Conservation (phyloP, 129 eudicot species). For the Centrapalus pauciflorus region DNA sequence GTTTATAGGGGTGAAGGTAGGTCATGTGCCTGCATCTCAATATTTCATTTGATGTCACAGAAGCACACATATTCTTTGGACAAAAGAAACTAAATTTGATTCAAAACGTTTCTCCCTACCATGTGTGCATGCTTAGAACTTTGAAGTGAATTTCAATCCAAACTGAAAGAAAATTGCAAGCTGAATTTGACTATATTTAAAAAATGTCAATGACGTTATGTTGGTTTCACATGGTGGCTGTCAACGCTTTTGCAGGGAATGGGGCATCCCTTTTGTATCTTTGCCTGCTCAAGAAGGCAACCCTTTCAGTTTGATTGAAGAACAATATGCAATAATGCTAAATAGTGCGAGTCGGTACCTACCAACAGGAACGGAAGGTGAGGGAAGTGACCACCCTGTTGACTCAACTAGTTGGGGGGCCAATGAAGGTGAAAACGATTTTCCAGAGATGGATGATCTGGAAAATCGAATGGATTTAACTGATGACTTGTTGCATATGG, state of each 20-base stretch:
- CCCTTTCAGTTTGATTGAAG: constrained; percentile 9
- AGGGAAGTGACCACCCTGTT: background rate
- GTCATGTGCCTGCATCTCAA: no score
- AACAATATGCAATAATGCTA: constrained; percentile 26
- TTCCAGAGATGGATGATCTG: constrained; percentile 38
- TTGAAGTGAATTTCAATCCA: background rate
- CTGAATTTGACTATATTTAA: background rate
- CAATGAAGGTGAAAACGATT: constrained; percentile 28
- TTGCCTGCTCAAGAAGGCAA: constrained; percentile 24
- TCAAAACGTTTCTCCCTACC: no score
- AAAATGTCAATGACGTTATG: background rate
- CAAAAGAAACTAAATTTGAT: no score
- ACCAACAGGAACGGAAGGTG: background rate
- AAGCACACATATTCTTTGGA: no score
- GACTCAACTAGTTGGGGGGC: constrained; percentile 23
- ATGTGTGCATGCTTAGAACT: no score
- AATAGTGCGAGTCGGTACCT: constrained; percentile 30
- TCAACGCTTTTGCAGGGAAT: constrained; percentile 36
- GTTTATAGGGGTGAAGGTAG: no score
- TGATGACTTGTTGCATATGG: constrained; percentile 95
- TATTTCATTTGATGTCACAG: no score
- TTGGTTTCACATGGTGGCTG: background rate
- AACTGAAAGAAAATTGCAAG: background rate
- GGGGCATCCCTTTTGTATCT: constrained; percentile 34
- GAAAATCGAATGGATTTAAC: constrained; percentile 90